A percentile compares a stretch with the other conserved stretches of the same genome.
These are phyloP conservation scores for Bacidia rubella DNA, from an alignment of 495 filamentous ascomycete genomes.

Conservation along the genomic window DNA sequence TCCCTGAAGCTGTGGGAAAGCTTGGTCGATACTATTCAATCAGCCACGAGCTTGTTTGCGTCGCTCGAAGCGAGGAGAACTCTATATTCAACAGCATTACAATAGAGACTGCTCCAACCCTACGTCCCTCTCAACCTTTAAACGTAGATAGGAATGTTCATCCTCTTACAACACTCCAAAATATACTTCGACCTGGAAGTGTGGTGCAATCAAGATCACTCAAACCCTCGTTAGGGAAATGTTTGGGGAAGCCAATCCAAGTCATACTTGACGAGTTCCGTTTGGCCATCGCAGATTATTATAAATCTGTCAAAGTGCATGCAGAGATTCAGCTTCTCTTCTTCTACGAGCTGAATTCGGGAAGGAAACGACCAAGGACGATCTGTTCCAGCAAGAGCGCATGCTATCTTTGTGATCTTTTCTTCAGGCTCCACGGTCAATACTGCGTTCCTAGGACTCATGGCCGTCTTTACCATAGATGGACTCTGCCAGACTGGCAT, in stretches of 20 bases:
- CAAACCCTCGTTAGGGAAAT: slow-evolving; percentile 13
- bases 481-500: slow-evolving; percentile 15
- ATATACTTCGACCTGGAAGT: slow-evolving; percentile 12
- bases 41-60: slow-evolving; percentile 17
- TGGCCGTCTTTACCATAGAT: slow-evolving; percentile 14
- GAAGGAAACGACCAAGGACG: slow-evolving; percentile 15
- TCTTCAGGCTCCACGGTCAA: slow-evolving; percentile 14
- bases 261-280: slow-evolving; percentile 13
- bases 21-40: slow-evolving; percentile 20
- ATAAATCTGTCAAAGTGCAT: slow-evolving; percentile 21
- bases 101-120: slow-evolving; percentile 13
- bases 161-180: slow-evolving; percentile 15
- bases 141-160: slow-evolving; percentile 8
- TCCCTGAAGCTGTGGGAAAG: slow-evolving; percentile 21
- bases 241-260: slow-evolving; percentile 13
- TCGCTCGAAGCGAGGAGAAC: slow-evolving; percentile 15
- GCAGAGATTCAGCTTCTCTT: slow-evolving; percentile 31
- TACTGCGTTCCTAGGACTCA: slow-evolving; percentile 16
- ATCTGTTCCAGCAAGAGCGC: slow-evolving; percentile 26
- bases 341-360: slow-evolving; percentile 24
- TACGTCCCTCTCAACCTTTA: slow-evolving; percentile 10
- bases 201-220: slow-evolving; percentile 11
- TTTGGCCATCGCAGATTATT: slow-evolving; percentile 12
- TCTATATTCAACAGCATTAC: slow-evolving; percentile 17
- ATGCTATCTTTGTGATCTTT: slow-evolving; percentile 25